Evolutionary conservation across 176 grass and related monocot species (phyloP), one percentile per base, ranked within the genome.

Genomic region (Ensete glaucum): DNA sequence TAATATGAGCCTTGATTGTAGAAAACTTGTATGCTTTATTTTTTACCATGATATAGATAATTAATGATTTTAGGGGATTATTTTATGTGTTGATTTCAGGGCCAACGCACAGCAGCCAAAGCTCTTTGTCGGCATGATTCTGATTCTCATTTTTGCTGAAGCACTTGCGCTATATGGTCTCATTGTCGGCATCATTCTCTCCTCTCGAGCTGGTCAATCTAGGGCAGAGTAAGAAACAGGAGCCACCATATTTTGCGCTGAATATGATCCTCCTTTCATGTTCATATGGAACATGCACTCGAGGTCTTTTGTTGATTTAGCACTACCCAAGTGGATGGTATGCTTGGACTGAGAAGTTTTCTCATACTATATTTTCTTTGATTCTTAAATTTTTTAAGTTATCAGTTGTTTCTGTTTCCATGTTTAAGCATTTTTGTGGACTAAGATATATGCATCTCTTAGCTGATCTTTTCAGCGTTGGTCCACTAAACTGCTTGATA

Each of bases 141-240:
- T 69, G 8, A 69, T 69, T 69, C 66, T 69, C 66, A 69, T 69
- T 4, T 69, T 69, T 9, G 66, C 66, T 49, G 66, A 69, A 69
- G 66, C 66, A 50, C 66, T 69, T 8, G 66, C 66, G 9, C 66
- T 69, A 8, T 69, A 69, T 19, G 66, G 66, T 69, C 66, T 69
- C 29, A 69, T 69, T 49, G 66, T 69, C 2, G 66, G 66, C 49
- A 69, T 69, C 14, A 69, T 69, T 49, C 66, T 69, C 19, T 69
- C 66, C 16, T 69, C 66, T 69, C 27, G 66, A 16, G 66, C 66
- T 69, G 66, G 66, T 49, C 66, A 69, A 50, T 69, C 66, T 7
- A 69, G 66, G 66, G 66, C 66, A 69, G 66, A 69, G 4, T 69
- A 69, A 50, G 15, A 70, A n/a, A 9, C 67, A 50, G 8, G 21